Evolutionary conservation across 805 yeast genomes (phyloP).

Genomic region (Myxozyma udenii): DNA sequence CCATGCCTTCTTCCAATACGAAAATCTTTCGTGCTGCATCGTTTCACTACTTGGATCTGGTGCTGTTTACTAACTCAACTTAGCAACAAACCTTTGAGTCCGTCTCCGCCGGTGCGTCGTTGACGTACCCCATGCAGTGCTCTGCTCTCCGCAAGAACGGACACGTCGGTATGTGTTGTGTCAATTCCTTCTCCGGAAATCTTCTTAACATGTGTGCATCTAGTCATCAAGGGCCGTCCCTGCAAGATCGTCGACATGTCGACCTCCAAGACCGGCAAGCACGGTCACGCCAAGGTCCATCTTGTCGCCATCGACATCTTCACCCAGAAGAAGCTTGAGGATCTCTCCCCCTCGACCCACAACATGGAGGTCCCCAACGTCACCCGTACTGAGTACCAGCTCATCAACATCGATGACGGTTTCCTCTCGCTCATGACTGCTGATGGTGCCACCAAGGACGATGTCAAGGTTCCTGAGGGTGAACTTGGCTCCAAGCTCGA

Average conservation of each 20-base stretch:
- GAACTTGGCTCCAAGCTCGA: conserved; percentile 93
- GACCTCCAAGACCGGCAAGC: conserved; percentile 99
- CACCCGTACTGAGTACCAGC: conserved; percentile 91
- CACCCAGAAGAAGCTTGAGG: conserved; percentile 99
- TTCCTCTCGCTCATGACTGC: conserved; percentile 92
- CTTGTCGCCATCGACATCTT: conserved; percentile 98
- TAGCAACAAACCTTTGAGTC: conserved; percentile 80
- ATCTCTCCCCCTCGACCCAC: conserved; percentile 99
- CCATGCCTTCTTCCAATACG: too few relatives aligned
- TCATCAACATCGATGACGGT: conserved; percentile 96
- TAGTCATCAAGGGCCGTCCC: conserved; percentile 92
- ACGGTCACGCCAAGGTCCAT: conserved; percentile 99
- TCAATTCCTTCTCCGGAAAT: neutral
- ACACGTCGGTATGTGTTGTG: conserved; percentile 60
- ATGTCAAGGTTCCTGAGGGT: conserved; percentile 97
- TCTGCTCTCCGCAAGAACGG: conserved; percentile 99
- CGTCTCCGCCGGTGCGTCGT: conserved; percentile 98
- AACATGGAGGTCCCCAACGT: conserved; percentile 99
- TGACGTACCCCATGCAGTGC: conserved; percentile 99
- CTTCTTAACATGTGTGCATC: neutral
- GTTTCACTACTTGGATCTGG: too few relatives aligned
- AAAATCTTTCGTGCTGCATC: too few relatives aligned
- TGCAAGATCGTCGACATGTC: conserved; percentile 99
- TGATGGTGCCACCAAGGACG: conserved; percentile 99
- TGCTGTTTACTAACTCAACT: too few relatives aligned